Base-by-base conservation (phyloP, 2,329 filamentous ascomycete species). In the Ophiostoma populinum region DNA sequence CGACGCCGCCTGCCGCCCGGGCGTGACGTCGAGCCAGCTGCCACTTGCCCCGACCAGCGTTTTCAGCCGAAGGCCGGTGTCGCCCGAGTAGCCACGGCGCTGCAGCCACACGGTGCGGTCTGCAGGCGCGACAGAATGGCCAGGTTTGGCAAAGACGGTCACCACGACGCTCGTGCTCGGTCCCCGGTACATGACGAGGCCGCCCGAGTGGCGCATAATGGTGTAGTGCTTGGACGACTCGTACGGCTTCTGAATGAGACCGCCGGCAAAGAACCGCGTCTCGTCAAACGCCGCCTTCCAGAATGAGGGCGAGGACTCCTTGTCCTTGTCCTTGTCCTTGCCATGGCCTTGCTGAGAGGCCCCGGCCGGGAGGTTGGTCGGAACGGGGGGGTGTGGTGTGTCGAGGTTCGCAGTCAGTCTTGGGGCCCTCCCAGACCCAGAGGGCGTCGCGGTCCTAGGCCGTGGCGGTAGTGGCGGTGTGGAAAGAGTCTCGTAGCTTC, bases 61-160 rank as follows among this genome's bases (percentile, higher is more conserved):
- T 48, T 76, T 77, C 19, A 74, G 55, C 6, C 63, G 62, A 67
- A 81, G 77, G 13, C 77, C 77, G 32, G 73, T 63, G 46, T 75
- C 74, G 5, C 77, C 77, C 0, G 70, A 72, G 55, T 62, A 79
- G 2, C 76, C 77, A 43, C 73, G 75, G 39, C 64, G 64, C 54
- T 81, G 76, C 18, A 81, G 55, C 70, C 73, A 81, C 11, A 80
- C 49, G 0, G 67, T 70, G n/a, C n/a, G n/a, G n/a, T n/a, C n/a
- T n/a, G n/a, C n/a, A n/a, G n/a, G n/a, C n/a, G n/a, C n/a, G n/a
- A n/a, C n/a, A n/a, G n/a, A n/a, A n/a, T n/a, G n/a, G n/a, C n/a
- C n/a, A n/a, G n/a, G n/a, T n/a, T n/a, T n/a, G n/a, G n/a, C n/a
- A 45, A 81, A 73, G 31, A 80, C 61, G 2, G 74, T 75, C 25